Conservation (phyloP, 208 protist species). For the Histomonas meleagridis region DNA sequence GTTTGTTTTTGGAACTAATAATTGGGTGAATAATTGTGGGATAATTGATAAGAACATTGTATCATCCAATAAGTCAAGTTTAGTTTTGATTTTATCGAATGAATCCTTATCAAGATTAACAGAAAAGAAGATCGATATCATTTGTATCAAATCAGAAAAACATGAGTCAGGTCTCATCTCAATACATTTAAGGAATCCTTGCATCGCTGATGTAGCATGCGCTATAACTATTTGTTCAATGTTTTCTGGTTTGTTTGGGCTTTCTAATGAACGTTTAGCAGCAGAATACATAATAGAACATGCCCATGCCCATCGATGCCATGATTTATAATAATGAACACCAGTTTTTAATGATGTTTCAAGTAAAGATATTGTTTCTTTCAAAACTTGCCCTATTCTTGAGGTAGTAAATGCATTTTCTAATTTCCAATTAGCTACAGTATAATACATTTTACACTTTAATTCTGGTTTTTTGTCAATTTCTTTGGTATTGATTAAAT, state of each 20-base stretch:
- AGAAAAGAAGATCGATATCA: neutral
- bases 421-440: no score
- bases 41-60: neutral
- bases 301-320: slow-evolving; percentile 14
- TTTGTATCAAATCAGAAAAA: neutral
- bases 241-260: no score
- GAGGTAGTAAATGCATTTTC: no score
- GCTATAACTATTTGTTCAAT: neutral
- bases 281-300: neutral
- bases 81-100: neutral
- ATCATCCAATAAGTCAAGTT: neutral
- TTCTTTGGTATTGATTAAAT: no score
- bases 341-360: neutral
- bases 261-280: no score
- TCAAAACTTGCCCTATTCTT: neutral
- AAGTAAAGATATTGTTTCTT: neutral
- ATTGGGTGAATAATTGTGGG: neutral
- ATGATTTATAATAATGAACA: neutral
- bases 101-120: neutral
- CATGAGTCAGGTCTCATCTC: neutral
- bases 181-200: neutral
- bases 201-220: neutral
- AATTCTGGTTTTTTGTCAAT: no score
- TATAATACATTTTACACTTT: no score
- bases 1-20: no score